Evolutionary conservation across 768 basidiomycete species (phyloP), one percentile per base, ranked within the genome.

Genomic region (Agaricus subrufescens): DNA sequence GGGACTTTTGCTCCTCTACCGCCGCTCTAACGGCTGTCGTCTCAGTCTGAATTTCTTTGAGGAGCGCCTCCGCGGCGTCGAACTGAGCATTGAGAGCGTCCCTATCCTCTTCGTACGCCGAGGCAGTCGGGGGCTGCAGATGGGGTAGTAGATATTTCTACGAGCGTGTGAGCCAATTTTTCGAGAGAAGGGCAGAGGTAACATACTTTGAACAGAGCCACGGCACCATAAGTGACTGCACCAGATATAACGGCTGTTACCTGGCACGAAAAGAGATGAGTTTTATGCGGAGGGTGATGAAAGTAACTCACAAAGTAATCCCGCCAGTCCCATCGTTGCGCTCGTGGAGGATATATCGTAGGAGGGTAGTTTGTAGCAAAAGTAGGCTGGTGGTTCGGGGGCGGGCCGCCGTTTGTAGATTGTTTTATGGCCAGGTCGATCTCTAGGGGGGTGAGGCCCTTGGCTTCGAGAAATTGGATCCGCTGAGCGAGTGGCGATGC

Each of bases 241-340:
- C 96, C 94, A 42, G 94, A 94, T 15, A 98, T 76, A 34, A 98
- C 87, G 11, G 89, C 87, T 67, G 95, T 92, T 64, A 99, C 95
- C 95, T 98, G 66, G 7, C 6, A 19, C 59, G 50, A 42, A 53
- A 43, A 38, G 65, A 42, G 62, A 64, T 64, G 69, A 58, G 62
- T 62, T 67, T 61, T 64, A 49, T 14, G 46, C 40, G 26, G 34
- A 19, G 19, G 19, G 19, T 19, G 43, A 46, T 49, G 61, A 30
- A 26, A 50, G 50, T 34, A 37, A 19, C 75, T 65, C 66, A 95
- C 94, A 68, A 98, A 99, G 70, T 96, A 93, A 72, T 99, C 97
- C 56, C 95, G 79, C 97, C 97, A 99, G 69, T 98, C 96, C 82
- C 91, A 85, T 57, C 74, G 76, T 8, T 81, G 83, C 25, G 72